Conservation (phyloP, 139 green algal species). For the Chlamydomonas incerta region DNA sequence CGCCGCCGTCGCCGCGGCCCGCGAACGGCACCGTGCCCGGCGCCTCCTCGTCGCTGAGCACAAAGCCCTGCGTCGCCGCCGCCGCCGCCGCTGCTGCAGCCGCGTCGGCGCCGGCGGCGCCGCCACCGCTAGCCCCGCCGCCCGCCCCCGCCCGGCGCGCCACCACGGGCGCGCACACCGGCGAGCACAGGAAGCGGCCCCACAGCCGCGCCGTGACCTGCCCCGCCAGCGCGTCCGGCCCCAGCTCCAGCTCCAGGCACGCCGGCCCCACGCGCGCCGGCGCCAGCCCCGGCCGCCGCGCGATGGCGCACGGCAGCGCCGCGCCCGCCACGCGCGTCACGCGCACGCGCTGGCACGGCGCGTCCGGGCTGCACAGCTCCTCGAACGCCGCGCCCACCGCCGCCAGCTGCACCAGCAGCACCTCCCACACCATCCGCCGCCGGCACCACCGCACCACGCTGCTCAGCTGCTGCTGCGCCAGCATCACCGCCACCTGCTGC, state of each 20-base stretch:
- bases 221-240: slow-evolving; percentile 7
- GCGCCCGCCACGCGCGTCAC: slow-evolving; percentile 6
- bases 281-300: not conserved
- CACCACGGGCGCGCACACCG: not conserved
- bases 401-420: slow-evolving; percentile 38
- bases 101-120: not conserved
- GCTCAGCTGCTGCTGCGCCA: slow-evolving; percentile 39
- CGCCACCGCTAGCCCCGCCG: not conserved
- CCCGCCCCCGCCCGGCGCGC: not conserved
- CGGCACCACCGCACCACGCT: slow-evolving; percentile 41
- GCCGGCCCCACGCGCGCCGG: slow-evolving; percentile 3
- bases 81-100: too few species aligned
- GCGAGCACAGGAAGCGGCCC: slow-evolving; percentile 29
- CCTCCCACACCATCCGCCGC: slow-evolving; percentile 47
- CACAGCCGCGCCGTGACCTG: slow-evolving; percentile 24
- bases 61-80: not conserved
- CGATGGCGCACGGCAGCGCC: slow-evolving; percentile 19
- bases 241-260: slow-evolving; percentile 33
- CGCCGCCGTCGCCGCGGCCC: not conserved
- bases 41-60: too few species aligned
- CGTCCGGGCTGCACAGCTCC: not conserved
- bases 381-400: slow-evolving; percentile 11
- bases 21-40: too few species aligned
- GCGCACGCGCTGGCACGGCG: slow-evolving; percentile 13
- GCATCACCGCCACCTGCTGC: slow-evolving; percentile 29